phyloP scores from a whole-genome alignment of 2,329 filamentous ascomycete species.

The Sclerotinia minor region DNA sequence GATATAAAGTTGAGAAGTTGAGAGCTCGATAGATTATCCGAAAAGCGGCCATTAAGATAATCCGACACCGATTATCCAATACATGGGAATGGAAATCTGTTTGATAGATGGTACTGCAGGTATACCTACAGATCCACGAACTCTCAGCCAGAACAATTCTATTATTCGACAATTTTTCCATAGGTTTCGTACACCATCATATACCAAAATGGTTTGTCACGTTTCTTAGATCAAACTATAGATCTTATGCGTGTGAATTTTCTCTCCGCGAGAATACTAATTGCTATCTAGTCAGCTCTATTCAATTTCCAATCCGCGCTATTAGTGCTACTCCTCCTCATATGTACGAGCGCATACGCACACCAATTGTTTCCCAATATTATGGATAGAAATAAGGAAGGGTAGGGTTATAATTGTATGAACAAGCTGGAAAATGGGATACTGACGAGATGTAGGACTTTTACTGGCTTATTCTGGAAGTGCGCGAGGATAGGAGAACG shows the following conservation, averaged over 20 bases:
- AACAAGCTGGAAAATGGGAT: background rate
- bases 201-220: slow-evolving; percentile 13
- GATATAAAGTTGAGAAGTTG: background rate
- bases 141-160: background rate
- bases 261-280: slow-evolving; percentile 2
- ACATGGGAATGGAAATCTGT: slow-evolving; percentile 25
- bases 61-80: slow-evolving; percentile 3
- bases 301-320: slow-evolving; percentile 99
- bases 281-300: slow-evolving; percentile 72
- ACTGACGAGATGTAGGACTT: slow-evolving; percentile 33
- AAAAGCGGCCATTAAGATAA: background rate
- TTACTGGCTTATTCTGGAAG: slow-evolving; percentile 85
- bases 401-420: slow-evolving; percentile 54
- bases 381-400: slow-evolving; percentile 90
- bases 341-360: slow-evolving; percentile 93
- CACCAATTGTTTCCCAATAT: slow-evolving; percentile 87
- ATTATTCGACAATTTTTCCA: no score
- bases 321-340: slow-evolving; percentile 88
- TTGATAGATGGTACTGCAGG: background rate
- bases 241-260: no score
- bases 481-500: slow-evolving; percentile 89
- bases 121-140: background rate
- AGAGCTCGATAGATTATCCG: background rate
- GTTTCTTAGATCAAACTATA: background rate
- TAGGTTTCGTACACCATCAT: background rate